Conservation (phyloP, 2,329 filamentous ascomycete genomes). For the Paracoccidioides brasiliensis region DNA sequence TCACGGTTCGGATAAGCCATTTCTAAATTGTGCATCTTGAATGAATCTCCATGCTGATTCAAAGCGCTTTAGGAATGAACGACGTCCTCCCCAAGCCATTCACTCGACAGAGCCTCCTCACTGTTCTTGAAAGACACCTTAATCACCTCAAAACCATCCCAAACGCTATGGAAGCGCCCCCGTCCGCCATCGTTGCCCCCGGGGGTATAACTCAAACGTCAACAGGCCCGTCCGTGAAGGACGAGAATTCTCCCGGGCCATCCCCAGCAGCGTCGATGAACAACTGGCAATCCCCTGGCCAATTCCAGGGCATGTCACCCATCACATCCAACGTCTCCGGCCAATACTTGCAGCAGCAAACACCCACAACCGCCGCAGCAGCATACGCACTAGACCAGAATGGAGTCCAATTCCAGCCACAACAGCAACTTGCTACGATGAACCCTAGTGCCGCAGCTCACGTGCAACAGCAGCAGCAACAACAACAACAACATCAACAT, state of each 20-base stretch:
- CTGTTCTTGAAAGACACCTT: constrained; percentile 79
- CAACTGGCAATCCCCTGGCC: constrained; percentile 52
- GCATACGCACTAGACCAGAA: constrained; percentile 10
- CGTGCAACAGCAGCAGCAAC: constrained; percentile 4
- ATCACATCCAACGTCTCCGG: constrained; percentile 37
- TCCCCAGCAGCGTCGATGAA: constrained; percentile 46
- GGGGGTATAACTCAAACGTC: constrained; percentile 35
- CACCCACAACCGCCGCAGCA: constrained; percentile 7
- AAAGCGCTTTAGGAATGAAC: constrained; percentile 62
- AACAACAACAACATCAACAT: no score
- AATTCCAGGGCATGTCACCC: constrained; percentile 45
- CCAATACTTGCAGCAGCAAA: constrained; percentile 24
- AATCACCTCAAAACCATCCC: constrained; percentile 63
- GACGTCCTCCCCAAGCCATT: constrained; percentile 96
- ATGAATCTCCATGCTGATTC: background rate
- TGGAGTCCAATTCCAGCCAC: constrained; percentile 11
- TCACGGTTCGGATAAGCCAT: constrained; percentile 53
- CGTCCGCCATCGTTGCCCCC: constrained; percentile 27
- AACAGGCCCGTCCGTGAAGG: constrained; percentile 44
- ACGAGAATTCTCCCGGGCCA: constrained; percentile 49
- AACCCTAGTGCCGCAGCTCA: constrained; percentile 13
- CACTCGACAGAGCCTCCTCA: constrained; percentile 72
- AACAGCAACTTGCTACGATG: constrained; percentile 13
- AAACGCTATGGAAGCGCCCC: constrained; percentile 42
- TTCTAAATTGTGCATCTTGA: background rate